Conservation (phyloP, 495 filamentous ascomycete species). For the Penicillium desertorum region DNA sequence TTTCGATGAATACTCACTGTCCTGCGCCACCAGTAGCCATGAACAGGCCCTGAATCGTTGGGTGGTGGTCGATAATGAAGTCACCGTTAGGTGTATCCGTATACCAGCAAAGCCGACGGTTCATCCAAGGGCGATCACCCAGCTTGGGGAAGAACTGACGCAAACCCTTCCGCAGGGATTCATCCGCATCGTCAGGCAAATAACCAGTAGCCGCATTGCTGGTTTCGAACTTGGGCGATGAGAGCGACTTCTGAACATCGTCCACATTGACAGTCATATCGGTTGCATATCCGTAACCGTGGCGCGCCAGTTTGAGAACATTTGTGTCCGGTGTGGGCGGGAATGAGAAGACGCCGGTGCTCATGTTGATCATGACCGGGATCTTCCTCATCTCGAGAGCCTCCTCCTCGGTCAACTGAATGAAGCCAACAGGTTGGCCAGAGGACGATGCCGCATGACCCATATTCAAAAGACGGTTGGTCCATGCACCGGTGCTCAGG, state of each 20-base stretch:
- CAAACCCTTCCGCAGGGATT: constrained; percentile 57
- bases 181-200: constrained; percentile 57
- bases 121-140: constrained; percentile 52
- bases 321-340: constrained; percentile 56
- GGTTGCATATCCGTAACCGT: constrained; percentile 66
- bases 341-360: constrained; percentile 70
- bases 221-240: constrained; percentile 30
- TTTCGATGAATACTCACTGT: constrained; percentile 50
- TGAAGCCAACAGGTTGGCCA: constrained; percentile 24
- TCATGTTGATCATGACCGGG: constrained; percentile 60
- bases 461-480: constrained; percentile 64
- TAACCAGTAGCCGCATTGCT: constrained; percentile 33
- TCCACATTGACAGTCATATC: constrained; percentile 34
- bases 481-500: constrained; percentile 69
- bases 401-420: constrained; percentile 25
- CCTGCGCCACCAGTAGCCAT: constrained; percentile 75
- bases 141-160: constrained; percentile 59
- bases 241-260: constrained; percentile 20
- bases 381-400: constrained; percentile 14
- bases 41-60: constrained; percentile 60
- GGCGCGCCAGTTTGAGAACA: constrained; percentile 70
- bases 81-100: constrained; percentile 70
- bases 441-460: constrained; percentile 64
- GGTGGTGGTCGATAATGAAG: constrained; percentile 73
- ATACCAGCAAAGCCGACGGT: constrained; percentile 46